Evolutionary conservation across 1,139 yeast genomes (phyloP), one percentile per base, ranked within the genome.

Genomic region (Pichia norvegensis): DNA sequence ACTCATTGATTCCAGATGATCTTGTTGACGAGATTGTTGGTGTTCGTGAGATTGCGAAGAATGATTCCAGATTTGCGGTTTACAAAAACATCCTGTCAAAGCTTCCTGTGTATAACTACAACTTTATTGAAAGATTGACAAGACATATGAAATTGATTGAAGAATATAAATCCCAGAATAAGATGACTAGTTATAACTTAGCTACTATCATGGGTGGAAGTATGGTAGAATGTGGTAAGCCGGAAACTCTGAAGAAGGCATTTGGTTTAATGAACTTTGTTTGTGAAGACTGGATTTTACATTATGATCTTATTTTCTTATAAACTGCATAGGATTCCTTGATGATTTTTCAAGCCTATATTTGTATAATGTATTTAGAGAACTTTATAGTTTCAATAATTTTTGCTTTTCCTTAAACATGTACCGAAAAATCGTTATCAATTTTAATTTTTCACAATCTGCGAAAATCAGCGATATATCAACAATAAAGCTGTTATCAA

Each of bases 1-100:
- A 90, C 57, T 86, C 96, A 1, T 65, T 90, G 36, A 73, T 92
- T 46, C 79, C 94, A 0, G 76, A 73, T 40, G 72, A 71, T 27
- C 70, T 81, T 47, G 75, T 85, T 25, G 69, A 70, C 2, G 72
- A 69, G 39, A 76, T 81, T 58, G 69, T 76, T 11, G 43, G 47
- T 11, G 55, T 64, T 23, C 71, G 70, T 50, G 72, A 70, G 22
- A 47, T 62, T n/a, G 55, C 63, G 4, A 63, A 66, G 42, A 56
- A 66, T 3, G 51, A 53, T 1, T 45, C 44, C 4, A 61, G 73
- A 48, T 60, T 73, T 17, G 64, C 62, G 7, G 60, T 69, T 41
- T 72, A 84, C 54, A 68, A 64, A 33, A 59, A 59, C 1, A 67
- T 78, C 22, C 70, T 85, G 39, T 58, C 62, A 16, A 62, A 63